A percentile compares a stretch with the other conserved stretches of the same genome.
These are phyloP conservation scores for Paramecium sonneborni DNA, from an alignment of 73 alveolate genomes.

Conservation along the genomic window DNA sequence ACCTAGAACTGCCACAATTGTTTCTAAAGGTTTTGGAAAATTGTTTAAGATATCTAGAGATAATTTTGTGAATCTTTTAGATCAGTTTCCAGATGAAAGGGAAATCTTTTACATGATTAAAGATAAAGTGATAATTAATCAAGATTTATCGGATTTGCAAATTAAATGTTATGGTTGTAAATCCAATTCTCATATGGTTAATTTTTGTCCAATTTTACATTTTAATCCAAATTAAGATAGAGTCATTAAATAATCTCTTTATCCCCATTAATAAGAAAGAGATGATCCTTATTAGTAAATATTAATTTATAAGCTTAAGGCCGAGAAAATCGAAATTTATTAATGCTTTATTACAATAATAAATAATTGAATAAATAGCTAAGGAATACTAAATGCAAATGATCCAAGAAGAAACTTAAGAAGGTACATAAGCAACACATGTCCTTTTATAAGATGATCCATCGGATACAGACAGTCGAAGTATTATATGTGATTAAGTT, in stretches of 20 bases:
- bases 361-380: background rate
- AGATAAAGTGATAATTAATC: background rate
- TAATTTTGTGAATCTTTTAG: background rate
- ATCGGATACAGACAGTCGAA: background rate
- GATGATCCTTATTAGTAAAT: constrained; percentile 39
- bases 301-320: background rate
- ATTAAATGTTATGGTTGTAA: constrained; percentile 51
- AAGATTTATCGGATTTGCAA: constrained; percentile 9
- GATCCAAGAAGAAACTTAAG: background rate
- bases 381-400: background rate
- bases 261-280: constrained; percentile 32
- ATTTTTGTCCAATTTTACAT: constrained; percentile 27
- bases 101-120: constrained; percentile 15
- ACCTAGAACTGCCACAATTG: constrained; percentile 42
- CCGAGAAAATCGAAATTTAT: constrained; percentile 20
- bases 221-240: constrained; percentile 27
- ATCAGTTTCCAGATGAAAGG: constrained; percentile 29
- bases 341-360: background rate
- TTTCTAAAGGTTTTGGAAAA: constrained; percentile 38
- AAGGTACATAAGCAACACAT: background rate
- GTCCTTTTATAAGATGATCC: background rate
- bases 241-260: background rate
- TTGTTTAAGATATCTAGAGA: constrained; percentile 35
- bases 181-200: constrained; percentile 2
- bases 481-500: background rate